Evolutionary conservation across 139 green algal genomes (phyloP).

Genomic region (Auxenochlorella pyrenoidosa): DNA sequence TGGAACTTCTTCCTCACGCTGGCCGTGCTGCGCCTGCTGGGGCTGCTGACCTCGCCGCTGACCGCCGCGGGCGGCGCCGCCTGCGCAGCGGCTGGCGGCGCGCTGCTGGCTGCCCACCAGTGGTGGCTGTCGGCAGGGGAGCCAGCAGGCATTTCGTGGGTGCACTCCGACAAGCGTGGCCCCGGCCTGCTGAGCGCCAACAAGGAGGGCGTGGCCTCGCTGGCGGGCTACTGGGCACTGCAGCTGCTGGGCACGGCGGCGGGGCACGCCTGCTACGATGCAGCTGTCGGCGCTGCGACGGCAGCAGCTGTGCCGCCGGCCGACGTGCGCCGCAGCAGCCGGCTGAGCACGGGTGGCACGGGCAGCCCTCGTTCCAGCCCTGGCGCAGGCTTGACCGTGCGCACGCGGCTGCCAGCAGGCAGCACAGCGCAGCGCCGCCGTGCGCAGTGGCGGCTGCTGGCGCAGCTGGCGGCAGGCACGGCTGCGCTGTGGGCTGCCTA

Average conservation of each 20-base stretch:
- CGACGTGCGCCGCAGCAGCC: not conserved
- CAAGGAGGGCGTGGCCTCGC: conserved; percentile 85
- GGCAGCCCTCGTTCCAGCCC: not conserved
- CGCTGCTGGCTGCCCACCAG: conserved; percentile 56
- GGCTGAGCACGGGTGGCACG: not conserved
- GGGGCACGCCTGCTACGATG: not conserved
- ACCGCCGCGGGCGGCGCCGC: not conserved
- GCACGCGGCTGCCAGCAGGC: not conserved
- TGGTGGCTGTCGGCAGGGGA: conserved; percentile 22
- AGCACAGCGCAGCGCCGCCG: not conserved
- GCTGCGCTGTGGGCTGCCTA: conserved; percentile 46
- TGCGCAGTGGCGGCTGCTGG: conserved; percentile 17
- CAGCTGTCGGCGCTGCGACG: not conserved
- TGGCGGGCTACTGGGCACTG: conserved; percentile 81
- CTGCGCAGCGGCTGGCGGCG: conserved; percentile 9
- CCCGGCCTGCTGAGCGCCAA: conserved; percentile 68
- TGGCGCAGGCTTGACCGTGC: not conserved
- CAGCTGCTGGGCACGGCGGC: conserved; percentile 53
- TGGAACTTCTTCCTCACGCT: conserved; percentile 99
- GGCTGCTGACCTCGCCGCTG: conserved; percentile 31
- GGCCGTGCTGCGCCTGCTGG: conserved; percentile 65
- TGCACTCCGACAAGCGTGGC: conserved; percentile 51
- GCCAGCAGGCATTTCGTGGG: conserved; percentile 48
- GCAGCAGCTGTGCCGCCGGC: not conserved
- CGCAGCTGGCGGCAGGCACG: conserved; percentile 19